Conservation (phyloP, 371 early-diverging fungal species). For the Mortierella sp. region DNA sequence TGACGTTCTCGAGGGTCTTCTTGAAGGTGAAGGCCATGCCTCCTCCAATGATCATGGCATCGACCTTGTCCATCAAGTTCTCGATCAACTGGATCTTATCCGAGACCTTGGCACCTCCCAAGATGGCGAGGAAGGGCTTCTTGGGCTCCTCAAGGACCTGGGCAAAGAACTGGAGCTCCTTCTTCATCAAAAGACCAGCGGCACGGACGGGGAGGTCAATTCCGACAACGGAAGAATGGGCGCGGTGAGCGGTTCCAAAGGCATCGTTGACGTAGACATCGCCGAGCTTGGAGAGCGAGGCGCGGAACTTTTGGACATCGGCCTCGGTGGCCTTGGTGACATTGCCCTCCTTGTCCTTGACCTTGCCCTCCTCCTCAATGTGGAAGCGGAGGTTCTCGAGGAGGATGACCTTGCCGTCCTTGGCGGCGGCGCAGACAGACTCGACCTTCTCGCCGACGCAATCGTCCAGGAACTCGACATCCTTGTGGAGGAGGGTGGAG, state of each 20-base stretch:
- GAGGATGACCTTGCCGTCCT: constrained; percentile 91
- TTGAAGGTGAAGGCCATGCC: constrained; percentile 99
- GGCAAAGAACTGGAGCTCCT: constrained; percentile 98
- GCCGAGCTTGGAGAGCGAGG: constrained; percentile 91
- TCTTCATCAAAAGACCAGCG: constrained; percentile 98
- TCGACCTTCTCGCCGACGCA: constrained; percentile 95
- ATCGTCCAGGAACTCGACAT: constrained; percentile 93
- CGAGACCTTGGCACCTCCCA: constrained; percentile 99
- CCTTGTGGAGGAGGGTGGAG: constrained; percentile 81
- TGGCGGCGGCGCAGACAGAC: constrained; percentile 80
- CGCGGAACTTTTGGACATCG: constrained; percentile 89
- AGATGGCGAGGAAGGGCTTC: constrained; percentile 96
- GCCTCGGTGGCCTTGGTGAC: constrained; percentile 87
- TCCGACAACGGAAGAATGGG: constrained; percentile 97
- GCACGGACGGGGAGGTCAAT: constrained; percentile 92
- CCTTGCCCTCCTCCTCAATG: constrained; percentile 97
- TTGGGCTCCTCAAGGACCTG: constrained; percentile 95
- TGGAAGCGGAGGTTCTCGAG: constrained; percentile 99
- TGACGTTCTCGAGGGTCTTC: constrained; percentile 87
- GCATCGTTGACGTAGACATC: constrained; percentile 99
- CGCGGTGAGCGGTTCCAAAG: constrained; percentile 99
- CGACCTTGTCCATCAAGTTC: constrained; percentile 94
- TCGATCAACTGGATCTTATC: constrained; percentile 99
- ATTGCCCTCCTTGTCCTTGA: constrained; percentile 91
- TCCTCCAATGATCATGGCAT: constrained; percentile 94